These are phyloP conservation scores for Leptographium wingfieldii DNA, from an alignment of 2,329 filamentous ascomycete genomes.

Conservation along the genomic window DNA sequence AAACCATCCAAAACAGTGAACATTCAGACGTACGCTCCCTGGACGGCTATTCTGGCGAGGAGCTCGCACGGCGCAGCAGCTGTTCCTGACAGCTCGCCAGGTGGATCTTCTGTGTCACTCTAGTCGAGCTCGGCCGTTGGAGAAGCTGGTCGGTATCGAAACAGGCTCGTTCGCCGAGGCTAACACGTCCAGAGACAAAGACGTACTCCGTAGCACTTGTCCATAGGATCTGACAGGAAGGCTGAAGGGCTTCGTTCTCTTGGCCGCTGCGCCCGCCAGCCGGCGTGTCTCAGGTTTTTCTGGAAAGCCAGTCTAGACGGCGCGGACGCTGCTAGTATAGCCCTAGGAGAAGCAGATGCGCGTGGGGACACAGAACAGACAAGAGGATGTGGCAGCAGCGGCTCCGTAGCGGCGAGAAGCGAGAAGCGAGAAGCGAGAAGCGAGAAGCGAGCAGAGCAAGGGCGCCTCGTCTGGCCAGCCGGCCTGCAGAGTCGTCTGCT, in stretches of 20 bases:
- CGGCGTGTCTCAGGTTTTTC: not conserved
- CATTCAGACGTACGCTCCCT: too few species aligned
- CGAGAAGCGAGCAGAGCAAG: too few species aligned
- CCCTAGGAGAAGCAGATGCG: not conserved
- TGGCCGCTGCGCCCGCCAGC: not conserved
- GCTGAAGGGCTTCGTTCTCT: not conserved
- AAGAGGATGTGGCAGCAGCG: not conserved
- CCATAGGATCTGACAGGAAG: not conserved
- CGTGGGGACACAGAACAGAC: not conserved
- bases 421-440: too few species aligned
- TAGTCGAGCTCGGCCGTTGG: not conserved
- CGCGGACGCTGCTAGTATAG: not conserved
- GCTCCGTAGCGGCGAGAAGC: too few species aligned
- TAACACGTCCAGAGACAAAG: not conserved
- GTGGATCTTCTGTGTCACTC: too few species aligned
- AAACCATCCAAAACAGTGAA: too few species aligned
- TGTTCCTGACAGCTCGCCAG: too few species aligned
- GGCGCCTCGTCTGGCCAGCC: too few species aligned
- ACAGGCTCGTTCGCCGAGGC: not conserved
- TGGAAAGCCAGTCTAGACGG: not conserved
- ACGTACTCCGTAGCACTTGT: too few species aligned
- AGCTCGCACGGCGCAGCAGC: too few species aligned
- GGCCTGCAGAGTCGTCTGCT: too few species aligned
- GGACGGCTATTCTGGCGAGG: too few species aligned
- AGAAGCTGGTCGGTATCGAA: not conserved